phyloP scores from a whole-genome alignment of 345 rosid genomes.

The Isatis tinctoria region DNA sequence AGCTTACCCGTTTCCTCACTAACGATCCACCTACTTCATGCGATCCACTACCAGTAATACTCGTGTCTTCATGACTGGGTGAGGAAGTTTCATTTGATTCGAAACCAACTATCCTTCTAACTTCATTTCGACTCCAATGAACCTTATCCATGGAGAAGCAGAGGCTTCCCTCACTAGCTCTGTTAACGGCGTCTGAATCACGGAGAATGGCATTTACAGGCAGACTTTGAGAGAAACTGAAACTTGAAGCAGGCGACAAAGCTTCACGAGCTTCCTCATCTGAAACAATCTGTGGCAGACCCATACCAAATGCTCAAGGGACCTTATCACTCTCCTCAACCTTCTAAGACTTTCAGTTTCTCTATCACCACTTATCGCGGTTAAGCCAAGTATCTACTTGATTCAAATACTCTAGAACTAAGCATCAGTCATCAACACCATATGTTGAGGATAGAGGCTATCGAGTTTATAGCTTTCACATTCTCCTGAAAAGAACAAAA shows the following conservation, averaged over 20 bases:
- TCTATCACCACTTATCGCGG: not conserved
- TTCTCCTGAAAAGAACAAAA: conserved; percentile 36
- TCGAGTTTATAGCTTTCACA: conserved; percentile 38
- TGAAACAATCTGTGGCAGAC: conserved; percentile 69
- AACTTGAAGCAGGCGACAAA: conserved; percentile 38
- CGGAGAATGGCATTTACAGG: conserved; percentile 38
- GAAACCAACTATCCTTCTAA: conserved; percentile 72
- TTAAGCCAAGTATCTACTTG: not conserved
- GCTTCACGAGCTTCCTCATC: conserved; percentile 36
- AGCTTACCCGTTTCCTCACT: conserved; percentile 63
- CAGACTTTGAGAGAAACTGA: conserved; percentile 47
- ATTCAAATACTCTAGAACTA: conserved; percentile 11
- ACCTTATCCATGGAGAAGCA: conserved; percentile 24
- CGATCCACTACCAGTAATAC: conserved; percentile 34
- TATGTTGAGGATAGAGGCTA: conserved; percentile 41
- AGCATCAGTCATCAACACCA: conserved; percentile 45
- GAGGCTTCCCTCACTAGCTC: conserved; percentile 32
- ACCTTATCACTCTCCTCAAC: not conserved
- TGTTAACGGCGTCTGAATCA: conserved; percentile 45
- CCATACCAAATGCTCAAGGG: conserved; percentile 43
- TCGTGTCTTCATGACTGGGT: conserved; percentile 24
- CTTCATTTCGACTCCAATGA: conserved; percentile 39
- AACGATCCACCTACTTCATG: conserved; percentile 43
- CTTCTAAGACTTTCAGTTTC: not conserved
- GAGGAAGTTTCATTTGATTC: conserved; percentile 42